Conservation (phyloP, 305 asterid species). For the Rubia tinctorum region DNA sequence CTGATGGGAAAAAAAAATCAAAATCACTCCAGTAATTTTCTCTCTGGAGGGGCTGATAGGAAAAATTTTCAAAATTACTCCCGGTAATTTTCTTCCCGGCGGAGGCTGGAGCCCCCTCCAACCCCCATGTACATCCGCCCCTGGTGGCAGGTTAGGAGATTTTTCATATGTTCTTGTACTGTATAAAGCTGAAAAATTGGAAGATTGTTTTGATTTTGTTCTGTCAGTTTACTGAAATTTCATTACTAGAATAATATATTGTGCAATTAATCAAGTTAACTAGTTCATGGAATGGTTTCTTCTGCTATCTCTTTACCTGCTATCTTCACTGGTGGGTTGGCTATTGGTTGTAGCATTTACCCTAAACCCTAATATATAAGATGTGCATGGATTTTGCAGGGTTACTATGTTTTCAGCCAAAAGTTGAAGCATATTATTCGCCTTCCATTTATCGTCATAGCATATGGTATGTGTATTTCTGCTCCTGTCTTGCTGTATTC, state of each 20-base stretch:
- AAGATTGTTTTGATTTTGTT: neutral
- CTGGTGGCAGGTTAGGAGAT: neutral
- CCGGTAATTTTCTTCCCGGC: too few species aligned
- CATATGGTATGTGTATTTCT: conserved; percentile 63
- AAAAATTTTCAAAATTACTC: too few species aligned
- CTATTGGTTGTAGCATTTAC: neutral
- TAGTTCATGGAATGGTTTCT: neutral
- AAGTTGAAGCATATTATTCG: conserved; percentile 92
- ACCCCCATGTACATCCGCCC: too few species aligned
- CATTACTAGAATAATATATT: neutral
- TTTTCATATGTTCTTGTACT: neutral
- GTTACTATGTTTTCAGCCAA: conserved; percentile 96
- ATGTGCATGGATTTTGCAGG: conserved; percentile 50
- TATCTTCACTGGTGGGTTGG: neutral
- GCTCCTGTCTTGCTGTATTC: conserved; percentile 13
- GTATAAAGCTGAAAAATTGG: neutral
- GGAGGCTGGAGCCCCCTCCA: too few species aligned
- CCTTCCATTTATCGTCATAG: conserved; percentile 79
- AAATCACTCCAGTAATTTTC: too few species aligned
- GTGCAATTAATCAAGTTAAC: neutral
- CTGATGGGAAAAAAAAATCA: too few species aligned
- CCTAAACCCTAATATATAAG: neutral
- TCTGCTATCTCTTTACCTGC: neutral
- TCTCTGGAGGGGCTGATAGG: too few species aligned
- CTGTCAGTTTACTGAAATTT: conserved; percentile 1